Percentiles rank a stretch among this genome's conserved stretches.
Evolutionary conservation across 2,329 filamentous ascomycete genomes (phyloP).

Genomic region (Aspergillus quadricinctus): DNA sequence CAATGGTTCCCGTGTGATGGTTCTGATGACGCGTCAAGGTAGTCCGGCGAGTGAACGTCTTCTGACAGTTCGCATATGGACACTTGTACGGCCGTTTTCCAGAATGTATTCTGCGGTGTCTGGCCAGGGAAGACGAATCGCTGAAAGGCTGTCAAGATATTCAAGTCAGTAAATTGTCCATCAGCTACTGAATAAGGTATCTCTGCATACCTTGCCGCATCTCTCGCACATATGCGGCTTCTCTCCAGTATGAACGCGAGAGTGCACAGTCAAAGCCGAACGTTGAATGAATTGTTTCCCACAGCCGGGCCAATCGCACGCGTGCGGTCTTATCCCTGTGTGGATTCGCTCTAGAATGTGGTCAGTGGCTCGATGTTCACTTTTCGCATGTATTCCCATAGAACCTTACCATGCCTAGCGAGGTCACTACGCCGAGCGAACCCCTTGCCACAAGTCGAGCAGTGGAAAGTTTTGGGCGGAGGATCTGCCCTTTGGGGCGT

Average conservation of each 20-base stretch:
- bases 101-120: constrained; percentile 91
- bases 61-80: constrained; percentile 94
- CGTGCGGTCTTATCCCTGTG: constrained; percentile 82
- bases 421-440: constrained; percentile 94
- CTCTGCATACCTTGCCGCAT: constrained; percentile 76
- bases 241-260: constrained; percentile 92
- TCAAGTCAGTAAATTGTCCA: neutral
- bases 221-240: constrained; percentile 98
- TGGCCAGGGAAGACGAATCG: constrained; percentile 88
- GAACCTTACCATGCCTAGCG: constrained; percentile 76
- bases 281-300: constrained; percentile 97
- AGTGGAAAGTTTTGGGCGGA: constrained; percentile 75
- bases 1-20: constrained; percentile 89
- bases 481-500: constrained; percentile 43
- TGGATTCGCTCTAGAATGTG: constrained; percentile 77
- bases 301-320: constrained; percentile 83
- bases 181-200: neutral
- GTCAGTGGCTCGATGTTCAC: constrained; percentile 1
- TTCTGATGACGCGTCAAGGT: constrained; percentile 95
- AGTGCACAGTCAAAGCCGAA: constrained; percentile 90
- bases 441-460: constrained; percentile 82
- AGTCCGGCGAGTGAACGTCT: constrained; percentile 94
- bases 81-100: constrained; percentile 97
- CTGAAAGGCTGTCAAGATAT: constrained; percentile 70
- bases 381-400: neutral